Evolutionary conservation across 2,329 filamentous ascomycete genomes (phyloP).

Genomic region (Ascochyta clinopodiicola): DNA sequence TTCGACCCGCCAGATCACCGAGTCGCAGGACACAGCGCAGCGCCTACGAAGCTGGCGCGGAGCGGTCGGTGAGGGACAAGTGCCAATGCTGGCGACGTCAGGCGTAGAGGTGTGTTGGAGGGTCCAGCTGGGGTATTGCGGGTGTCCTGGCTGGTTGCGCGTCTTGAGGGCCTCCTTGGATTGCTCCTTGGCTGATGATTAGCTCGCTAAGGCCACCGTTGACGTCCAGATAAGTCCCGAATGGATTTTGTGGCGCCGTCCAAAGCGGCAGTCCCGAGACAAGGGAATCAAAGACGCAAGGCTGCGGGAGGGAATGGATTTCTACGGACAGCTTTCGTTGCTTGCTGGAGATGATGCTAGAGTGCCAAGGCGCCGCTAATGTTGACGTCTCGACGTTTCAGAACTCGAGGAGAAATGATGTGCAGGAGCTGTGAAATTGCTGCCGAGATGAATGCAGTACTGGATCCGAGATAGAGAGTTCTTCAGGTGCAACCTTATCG

Average conservation of each 20-base stretch:
- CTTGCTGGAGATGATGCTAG: constrained; percentile 10
- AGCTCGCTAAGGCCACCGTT: constrained; percentile 47
- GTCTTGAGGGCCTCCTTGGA: constrained; percentile 26
- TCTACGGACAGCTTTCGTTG: constrained; percentile 29
- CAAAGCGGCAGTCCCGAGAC: constrained; percentile 29
- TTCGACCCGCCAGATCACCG: constrained; percentile 43
- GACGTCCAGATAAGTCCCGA: constrained; percentile 31
- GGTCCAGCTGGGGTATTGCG: constrained; percentile 15
- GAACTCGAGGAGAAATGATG: constrained; percentile 29
- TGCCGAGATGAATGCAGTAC: constrained; percentile 7
- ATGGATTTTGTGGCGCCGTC: constrained; percentile 29
- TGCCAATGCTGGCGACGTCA: constrained; percentile 25
- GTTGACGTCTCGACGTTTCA: constrained; percentile 41
- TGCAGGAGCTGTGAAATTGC: constrained; percentile 18
- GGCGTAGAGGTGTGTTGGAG: constrained; percentile 10
- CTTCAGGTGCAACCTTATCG: neutral
- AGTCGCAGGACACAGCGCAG: constrained; percentile 25
- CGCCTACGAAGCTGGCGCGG: constrained; percentile 14
- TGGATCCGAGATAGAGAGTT: neutral
- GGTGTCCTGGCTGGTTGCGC: constrained; percentile 26
- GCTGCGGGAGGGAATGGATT: constrained; percentile 19
- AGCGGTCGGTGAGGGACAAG: constrained; percentile 2
- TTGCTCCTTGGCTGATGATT: constrained; percentile 38
- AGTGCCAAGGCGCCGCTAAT: constrained; percentile 29
- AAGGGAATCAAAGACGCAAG: constrained; percentile 30